A percentile compares a stretch with the other conserved stretches of the same genome.
These are phyloP conservation scores for Gossypioides kirkii DNA, from an alignment of 345 rosid genomes.

Conservation along the genomic window DNA sequence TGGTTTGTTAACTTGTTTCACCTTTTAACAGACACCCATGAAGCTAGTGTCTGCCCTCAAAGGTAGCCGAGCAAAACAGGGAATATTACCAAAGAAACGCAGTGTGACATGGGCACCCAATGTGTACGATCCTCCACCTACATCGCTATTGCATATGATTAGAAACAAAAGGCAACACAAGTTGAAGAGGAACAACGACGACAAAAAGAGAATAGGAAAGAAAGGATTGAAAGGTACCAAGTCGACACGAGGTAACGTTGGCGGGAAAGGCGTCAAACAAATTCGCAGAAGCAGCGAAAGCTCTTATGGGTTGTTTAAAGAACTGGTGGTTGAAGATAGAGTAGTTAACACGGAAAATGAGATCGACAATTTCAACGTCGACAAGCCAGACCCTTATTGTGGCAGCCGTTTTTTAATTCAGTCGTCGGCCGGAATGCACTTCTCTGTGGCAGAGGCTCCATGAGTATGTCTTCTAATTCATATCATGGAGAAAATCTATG, in stretches of 20 bases:
- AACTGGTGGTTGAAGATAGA: slow-evolving; percentile 18
- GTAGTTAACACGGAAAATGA: slow-evolving; percentile 10
- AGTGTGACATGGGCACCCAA: slow-evolving; percentile 78
- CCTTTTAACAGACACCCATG: slow-evolving; percentile 25
- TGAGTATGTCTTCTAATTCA: slow-evolving; percentile 19
- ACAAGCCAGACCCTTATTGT: slow-evolving; percentile 45
- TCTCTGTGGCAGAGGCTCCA: slow-evolving; percentile 50
- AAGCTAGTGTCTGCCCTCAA: slow-evolving; percentile 73
- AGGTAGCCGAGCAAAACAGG: slow-evolving; percentile 71
- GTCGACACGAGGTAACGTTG: slow-evolving; percentile 37
- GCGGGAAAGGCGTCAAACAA: slow-evolving; percentile 58
- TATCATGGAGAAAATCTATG: not conserved
- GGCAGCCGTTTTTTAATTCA: slow-evolving; percentile 52
- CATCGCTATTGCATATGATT: slow-evolving; percentile 51
- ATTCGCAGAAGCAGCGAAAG: slow-evolving; percentile 34
- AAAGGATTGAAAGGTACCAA: slow-evolving; percentile 56
- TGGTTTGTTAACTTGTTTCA: not conserved
- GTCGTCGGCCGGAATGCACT: slow-evolving; percentile 35
- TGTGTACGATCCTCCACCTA: slow-evolving; percentile 84
- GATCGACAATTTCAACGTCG: slow-evolving; percentile 24
- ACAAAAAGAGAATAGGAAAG: slow-evolving; percentile 55
- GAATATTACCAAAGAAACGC: slow-evolving; percentile 34
- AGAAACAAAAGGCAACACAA: slow-evolving; percentile 49
- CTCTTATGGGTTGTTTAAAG: slow-evolving; percentile 21
- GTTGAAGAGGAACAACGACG: slow-evolving; percentile 43